Base-by-base conservation (phyloP, 2,329 filamentous ascomycete species). In the Scedosporium aurantiacum region DNA sequence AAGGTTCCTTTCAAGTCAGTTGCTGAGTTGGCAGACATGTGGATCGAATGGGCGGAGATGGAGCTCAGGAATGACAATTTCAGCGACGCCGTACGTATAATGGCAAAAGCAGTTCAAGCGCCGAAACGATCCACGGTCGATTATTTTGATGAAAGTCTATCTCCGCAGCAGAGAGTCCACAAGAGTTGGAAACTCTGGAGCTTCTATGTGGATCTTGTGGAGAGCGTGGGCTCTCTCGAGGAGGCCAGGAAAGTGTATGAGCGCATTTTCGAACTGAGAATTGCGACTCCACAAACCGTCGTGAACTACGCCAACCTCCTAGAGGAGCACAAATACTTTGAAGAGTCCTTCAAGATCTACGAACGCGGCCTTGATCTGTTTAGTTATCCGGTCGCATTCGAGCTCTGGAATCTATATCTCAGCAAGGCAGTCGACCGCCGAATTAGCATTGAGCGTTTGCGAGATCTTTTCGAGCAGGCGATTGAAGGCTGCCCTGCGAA, bases 171-270 rank as follows among this genome's bases (percentile, higher is more conserved):
- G 76, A 85, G 95, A 64, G 90, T 99, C 2, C 94, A 99, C 77
- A 99, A 99, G 79, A 96, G 91, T 71, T 99, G 94, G 94, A 99
- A 97, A 73, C 77, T 99, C 10, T 99, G 94, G 94, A 96, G 91
- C 74, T 99, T 99, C 78, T 99, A 99, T 68, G 92, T 99, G 47
- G 94, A 99, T 72, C 83, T 99, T 1, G 92, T 99, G 2, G 94
- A 99, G 73, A 96, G 91, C 72, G 92, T 97, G 37, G 88, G 89
- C 64, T 90, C 89, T 0, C 75, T 99, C 16, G 91, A 96, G 23
- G 93, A 97, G 74, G 97, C 93, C 0, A 90, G 86, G 72, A 93
- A 91, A 72, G 87, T 97, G 1, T 99, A 99, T 73, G 94, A 99
- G 72, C 84, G 94, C 61, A 97, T 99, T 68, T 99, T 99, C 71